A percentile compares a stretch with the other conserved stretches of the same genome.
Evolutionary conservation across 2,329 filamentous ascomycete genomes (phyloP).

Genomic region (Colletotrichum sp.): DNA sequence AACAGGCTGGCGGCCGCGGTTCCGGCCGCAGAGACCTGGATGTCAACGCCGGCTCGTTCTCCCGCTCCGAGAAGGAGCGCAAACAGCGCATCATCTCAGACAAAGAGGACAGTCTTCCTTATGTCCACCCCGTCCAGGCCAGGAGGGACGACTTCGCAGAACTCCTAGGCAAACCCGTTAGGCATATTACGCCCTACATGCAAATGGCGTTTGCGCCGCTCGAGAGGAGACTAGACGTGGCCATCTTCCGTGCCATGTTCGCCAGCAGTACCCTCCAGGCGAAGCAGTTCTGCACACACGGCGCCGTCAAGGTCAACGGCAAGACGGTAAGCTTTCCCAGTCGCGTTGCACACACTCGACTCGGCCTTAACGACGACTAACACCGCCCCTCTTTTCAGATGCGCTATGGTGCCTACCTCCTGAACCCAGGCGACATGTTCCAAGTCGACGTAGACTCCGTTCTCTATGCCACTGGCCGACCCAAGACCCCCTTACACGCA

Average conservation of each 20-base stretch:
- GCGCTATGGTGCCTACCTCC: constrained; percentile 86
- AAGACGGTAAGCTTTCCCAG: constrained; percentile 72
- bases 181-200: constrained; percentile 81
- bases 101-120: neutral
- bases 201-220: constrained; percentile 93
- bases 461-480: constrained; percentile 82
- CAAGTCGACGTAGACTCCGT: constrained; percentile 91
- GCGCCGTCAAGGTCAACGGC: constrained; percentile 93
- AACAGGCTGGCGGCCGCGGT: constrained; percentile 83
- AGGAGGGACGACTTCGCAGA: neutral
- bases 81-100: neutral
- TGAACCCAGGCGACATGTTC: constrained; percentile 99
- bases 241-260: constrained; percentile 91
- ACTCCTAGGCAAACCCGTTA: constrained; percentile 35
- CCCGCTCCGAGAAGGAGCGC: constrained; percentile 17
- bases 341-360: neutral
- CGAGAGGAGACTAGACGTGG: constrained; percentile 91
- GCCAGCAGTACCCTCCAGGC: constrained; percentile 93
- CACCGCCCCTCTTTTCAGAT: constrained; percentile 61
- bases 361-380: neutral
- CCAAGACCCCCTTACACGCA: constrained; percentile 54
- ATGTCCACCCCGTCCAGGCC: neutral
- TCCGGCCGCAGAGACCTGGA: constrained; percentile 58
- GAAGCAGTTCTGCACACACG: constrained; percentile 92
- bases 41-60: constrained; percentile 25